Base-by-base conservation (phyloP, 805 yeast species). In the Sugiyamaella boreocaroliniensis region DNA sequence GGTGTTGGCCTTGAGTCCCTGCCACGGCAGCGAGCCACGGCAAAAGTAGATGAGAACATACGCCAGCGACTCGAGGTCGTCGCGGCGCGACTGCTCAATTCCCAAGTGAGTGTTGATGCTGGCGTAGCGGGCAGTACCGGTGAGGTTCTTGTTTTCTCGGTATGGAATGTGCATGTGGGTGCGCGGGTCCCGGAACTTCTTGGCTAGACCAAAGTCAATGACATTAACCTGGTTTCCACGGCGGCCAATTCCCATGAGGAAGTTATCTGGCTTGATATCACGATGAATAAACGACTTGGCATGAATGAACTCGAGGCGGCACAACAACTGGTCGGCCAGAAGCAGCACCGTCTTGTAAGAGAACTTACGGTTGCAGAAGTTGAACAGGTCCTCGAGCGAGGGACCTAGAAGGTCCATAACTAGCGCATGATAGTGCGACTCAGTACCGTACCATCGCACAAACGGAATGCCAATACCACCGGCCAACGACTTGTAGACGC, bases 401-500 rank as follows among this genome's bases (percentile, higher is more conserved):
- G 98, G 98, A 5, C 99, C 99, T 62, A 92, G 77, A 50, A 92
- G 78, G 68, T 92, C 99, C 63, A 92, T 92, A 42, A 92, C 98
- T 90, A 92, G 85, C 41, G 97, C 97, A 69, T 90, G 88, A 67
- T 89, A 92, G 67, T 90, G 97, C 61, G 96, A 88, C 69, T 92
- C 98, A 1, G 95, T 86, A 40, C 98, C 99, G 68, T 82, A 90
- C 95, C 97, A 92, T 68, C 98, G 82, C 34, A 92, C 89, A 71
- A 89, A 90, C 2, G 99, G 98, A 54, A 92, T 89, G 32, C 99
- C 98, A 40, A 92, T 92, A 32, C 98, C 98, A 40, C 98, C 99
- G 58, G 95, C 84, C 51, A 92, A 74, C 1, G 96, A 90, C 66
- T 86, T 89, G 74, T 92, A 92, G 34, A 93, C 98, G 61, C 95